Percentiles rank a stretch among this genome's conserved stretches.
These are phyloP conservation scores for Tolypocladium capitatum DNA, from an alignment of 2,329 filamentous ascomycete genomes.

Conservation along the genomic window DNA sequence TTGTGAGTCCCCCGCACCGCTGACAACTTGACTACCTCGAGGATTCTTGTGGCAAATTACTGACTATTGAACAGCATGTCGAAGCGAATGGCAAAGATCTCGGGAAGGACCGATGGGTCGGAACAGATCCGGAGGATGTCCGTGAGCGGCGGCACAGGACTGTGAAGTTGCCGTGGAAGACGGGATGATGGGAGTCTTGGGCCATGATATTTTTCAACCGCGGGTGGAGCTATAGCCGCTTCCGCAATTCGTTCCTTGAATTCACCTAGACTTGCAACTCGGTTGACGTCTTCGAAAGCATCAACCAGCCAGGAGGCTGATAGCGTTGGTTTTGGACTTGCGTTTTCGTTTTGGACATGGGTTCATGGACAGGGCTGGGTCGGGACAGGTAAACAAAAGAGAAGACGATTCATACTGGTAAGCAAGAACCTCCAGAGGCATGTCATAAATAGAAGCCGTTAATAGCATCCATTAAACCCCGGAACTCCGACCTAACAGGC, in stretches of 20 bases:
- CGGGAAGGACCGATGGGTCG: conserved; percentile 9
- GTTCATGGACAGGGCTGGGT: not conserved
- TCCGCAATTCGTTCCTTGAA: not conserved
- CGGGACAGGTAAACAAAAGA: not conserved
- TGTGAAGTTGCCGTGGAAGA: not conserved
- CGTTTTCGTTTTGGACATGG: not conserved
- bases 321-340: not conserved
- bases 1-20: conserved; percentile 53
- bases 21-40: not conserved
- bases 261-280: not conserved
- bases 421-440: not conserved
- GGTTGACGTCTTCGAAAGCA: not conserved
- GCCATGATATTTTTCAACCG: not conserved
- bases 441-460: not conserved
- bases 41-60: not conserved
- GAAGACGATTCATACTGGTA: not conserved
- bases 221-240: not conserved
- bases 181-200: not conserved
- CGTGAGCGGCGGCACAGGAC: conserved; percentile 5
- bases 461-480: not conserved
- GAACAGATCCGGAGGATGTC: conserved; percentile 16
- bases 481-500: not conserved
- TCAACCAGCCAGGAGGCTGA: not conserved
- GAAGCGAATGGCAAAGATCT: conserved; percentile 43
- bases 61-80: conserved; percentile 39